Conservation (phyloP, 768 basidiomycete genomes). For the Macrolepiota dolichaula region DNA sequence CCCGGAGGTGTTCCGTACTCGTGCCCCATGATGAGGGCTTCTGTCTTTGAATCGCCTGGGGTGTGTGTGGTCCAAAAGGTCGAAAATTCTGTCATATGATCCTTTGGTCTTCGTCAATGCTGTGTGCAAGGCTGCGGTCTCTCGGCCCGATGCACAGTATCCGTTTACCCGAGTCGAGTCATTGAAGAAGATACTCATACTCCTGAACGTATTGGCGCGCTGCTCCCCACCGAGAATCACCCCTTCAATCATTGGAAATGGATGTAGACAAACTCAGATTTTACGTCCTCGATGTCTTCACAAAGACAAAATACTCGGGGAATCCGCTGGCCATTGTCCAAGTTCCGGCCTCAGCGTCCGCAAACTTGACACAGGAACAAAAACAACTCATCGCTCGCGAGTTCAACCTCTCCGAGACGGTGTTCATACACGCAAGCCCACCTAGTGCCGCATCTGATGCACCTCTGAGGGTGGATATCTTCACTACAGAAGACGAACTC, state of each 20-base stretch:
- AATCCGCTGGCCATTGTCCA: constrained; percentile 45
- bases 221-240: not conserved
- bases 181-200: not conserved
- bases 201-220: not conserved
- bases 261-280: constrained; percentile 14
- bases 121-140: not conserved
- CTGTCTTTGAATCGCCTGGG: not conserved
- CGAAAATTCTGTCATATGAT: not conserved
- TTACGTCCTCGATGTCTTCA: constrained; percentile 41
- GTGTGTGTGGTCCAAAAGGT: not conserved
- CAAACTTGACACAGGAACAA: constrained; percentile 28
- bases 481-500: constrained; percentile 34
- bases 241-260: not conserved
- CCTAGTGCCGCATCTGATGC: constrained; percentile 12
- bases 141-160: no score
- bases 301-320: constrained; percentile 32
- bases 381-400: constrained; percentile 43
- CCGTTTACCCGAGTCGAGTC: not conserved
- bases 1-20: not conserved
- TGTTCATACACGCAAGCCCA: constrained; percentile 34
- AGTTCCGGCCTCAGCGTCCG: constrained; percentile 22
- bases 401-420: constrained; percentile 49
- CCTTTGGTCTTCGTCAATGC: not conserved
- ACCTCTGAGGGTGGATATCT: constrained; percentile 35
- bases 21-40: not conserved